These are phyloP conservation scores for Leccinum longicurvipes DNA, from an alignment of 768 basidiomycete species.

Conservation along the genomic window DNA sequence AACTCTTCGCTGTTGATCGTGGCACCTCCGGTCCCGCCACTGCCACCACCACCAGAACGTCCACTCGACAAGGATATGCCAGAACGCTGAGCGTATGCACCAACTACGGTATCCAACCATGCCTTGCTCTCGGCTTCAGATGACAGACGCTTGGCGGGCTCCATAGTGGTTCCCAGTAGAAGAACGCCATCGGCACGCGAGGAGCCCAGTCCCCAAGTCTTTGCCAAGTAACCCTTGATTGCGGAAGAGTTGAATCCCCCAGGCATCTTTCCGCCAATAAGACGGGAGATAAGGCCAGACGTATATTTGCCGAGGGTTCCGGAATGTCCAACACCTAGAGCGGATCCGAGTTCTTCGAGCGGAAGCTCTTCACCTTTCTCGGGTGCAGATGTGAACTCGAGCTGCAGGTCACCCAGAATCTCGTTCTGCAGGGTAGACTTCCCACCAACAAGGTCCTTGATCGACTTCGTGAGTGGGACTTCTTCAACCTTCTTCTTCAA, in stretches of 20 bases:
- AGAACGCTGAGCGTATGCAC: conserved; percentile 81
- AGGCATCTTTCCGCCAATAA: conserved; percentile 96
- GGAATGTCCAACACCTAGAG: conserved; percentile 73
- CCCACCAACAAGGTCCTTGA: conserved; percentile 98
- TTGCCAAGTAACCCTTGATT: conserved; percentile 84
- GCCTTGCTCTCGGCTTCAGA: conserved; percentile 91
- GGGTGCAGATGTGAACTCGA: conserved; percentile 91
- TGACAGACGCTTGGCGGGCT: conserved; percentile 89
- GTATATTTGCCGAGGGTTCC: conserved; percentile 95
- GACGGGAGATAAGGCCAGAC: conserved; percentile 82
- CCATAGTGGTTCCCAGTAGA: conserved; percentile 86
- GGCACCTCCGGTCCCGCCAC: conserved; percentile 65
- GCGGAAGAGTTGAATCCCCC: conserved; percentile 95
- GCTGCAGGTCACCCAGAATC: conserved; percentile 93
- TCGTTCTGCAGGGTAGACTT: conserved; percentile 99
- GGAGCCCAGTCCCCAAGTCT: conserved; percentile 94
- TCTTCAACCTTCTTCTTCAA: conserved; percentile 93
- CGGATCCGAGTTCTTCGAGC: conserved; percentile 90
- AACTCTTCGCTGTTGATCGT: conserved; percentile 98
- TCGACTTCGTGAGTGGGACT: conserved; percentile 85
- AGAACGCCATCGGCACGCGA: conserved; percentile 87
- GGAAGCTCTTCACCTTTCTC: conserved; percentile 99
- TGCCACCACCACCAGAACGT: conserved; percentile 56
- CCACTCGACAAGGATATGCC: conserved; percentile 81
- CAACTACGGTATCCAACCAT: conserved; percentile 86